Evolutionary conservation across 192 early-diverging fungal species (phyloP), one percentile per base, ranked within the genome.

Genomic region (Umbelopsis sp.): DNA sequence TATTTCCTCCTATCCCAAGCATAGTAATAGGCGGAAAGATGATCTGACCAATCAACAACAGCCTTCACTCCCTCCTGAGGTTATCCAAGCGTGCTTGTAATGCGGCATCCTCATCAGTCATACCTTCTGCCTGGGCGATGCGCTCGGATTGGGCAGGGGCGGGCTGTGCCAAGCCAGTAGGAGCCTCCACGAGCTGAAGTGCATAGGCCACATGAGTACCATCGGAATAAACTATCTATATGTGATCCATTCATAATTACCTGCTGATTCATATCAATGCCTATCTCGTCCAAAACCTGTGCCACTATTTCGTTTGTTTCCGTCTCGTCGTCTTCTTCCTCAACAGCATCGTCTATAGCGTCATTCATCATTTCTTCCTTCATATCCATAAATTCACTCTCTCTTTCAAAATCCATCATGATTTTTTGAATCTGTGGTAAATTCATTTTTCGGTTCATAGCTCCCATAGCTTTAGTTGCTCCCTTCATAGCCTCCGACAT

Each of bases 351-450:
- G 71, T 99, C 97, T 71, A 99, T 96, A 11, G 94, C 92, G 70
- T 99, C 97, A 69, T 92, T 91, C 91, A 99, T 96, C 92, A 99
- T 91, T 71, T 97, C 96, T 71, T 96, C 95, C 85, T 97, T 98
- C 95, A 99, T 97, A 76, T 99, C 94, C 96, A 99, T 96, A 75
- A 94, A 88, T 70, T 95, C 95, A 12, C 86, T 87, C 82, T 99
- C 95, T 77, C 86, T 86, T 74, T 97, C 95, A 84, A 98, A 99
- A 44, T 99, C 96, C 91, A 95, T 93, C 91, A 98, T 95, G 49
- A 99, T 97, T 71, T 93, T 91, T 49, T 93, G 90, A 45, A 99
- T 93, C 49, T 90, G 89, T 3, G 95, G 96, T 61, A 99, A 79
- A 83, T 99, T 98, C 85, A 98, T 92, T 51, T 88, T 82, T 70